phyloP scores from a whole-genome alignment of 805 yeast genomes.

The Metschnikowia chrysomelidarum region DNA sequence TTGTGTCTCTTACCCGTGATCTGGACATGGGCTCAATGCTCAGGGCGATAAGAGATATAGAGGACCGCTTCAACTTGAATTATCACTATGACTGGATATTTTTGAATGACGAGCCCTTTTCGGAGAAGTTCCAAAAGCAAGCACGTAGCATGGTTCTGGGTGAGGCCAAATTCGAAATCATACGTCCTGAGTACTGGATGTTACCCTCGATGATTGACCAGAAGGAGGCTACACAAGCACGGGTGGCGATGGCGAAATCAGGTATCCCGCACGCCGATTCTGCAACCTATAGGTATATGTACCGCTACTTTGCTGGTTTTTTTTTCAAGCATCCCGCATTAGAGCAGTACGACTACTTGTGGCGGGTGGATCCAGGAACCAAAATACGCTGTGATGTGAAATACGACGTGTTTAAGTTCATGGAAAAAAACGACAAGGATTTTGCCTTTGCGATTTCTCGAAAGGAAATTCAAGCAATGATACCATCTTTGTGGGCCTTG shows the following conservation, averaged over 20 bases:
- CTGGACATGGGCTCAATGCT: too few species aligned
- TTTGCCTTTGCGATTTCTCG: constrained; percentile 26
- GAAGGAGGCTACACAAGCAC: constrained; percentile 26
- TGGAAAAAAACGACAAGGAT: constrained; percentile 22
- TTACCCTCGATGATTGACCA: constrained; percentile 22
- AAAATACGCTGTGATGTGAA: constrained; percentile 24
- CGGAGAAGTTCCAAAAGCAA: constrained; percentile 20
- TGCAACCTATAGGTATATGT: constrained; percentile 20
- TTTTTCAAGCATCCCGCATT: constrained; percentile 21
- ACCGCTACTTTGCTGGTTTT: constrained; percentile 23
- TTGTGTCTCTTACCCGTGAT: too few species aligned
- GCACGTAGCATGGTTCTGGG: constrained; percentile 21
- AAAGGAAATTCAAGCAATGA: constrained; percentile 22
- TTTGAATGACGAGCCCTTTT: constrained; percentile 24
- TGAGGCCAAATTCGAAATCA: constrained; percentile 18
- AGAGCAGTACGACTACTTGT: constrained; percentile 25
- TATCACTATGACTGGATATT: constrained; percentile 29
- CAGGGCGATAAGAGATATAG: constrained; percentile 23
- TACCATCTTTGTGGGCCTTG: constrained; percentile 25
- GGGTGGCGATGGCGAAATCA: constrained; percentile 23
- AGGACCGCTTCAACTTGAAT: constrained; percentile 22
- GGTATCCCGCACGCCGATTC: constrained; percentile 30
- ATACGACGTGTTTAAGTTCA: constrained; percentile 25
- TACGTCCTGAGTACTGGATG: constrained; percentile 23
- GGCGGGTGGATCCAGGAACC: constrained; percentile 27